Evolutionary conservation across 1,139 yeast species (phyloP).

Genomic region (Sugiyamaella xylanicola): DNA sequence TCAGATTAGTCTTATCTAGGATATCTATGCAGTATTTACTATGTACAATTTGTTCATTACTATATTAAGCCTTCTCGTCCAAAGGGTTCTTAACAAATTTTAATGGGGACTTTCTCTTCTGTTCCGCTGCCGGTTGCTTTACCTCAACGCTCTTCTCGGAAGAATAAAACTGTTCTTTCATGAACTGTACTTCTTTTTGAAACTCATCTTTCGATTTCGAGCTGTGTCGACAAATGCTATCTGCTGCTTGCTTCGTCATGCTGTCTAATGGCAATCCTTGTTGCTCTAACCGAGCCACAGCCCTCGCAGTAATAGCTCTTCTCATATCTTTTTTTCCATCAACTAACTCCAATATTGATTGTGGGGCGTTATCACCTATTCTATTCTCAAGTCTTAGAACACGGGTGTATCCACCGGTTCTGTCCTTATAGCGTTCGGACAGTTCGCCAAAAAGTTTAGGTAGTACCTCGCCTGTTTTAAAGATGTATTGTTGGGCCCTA

Average conservation of each 20-base stretch:
- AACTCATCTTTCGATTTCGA: constrained; percentile 56
- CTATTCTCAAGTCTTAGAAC: constrained; percentile 83
- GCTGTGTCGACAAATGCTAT: constrained; percentile 50
- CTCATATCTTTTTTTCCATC: constrained; percentile 77
- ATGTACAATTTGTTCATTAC: constrained; percentile 4
- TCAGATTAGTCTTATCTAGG: too few relatives aligned
- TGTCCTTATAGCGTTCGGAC: constrained; percentile 59
- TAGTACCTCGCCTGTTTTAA: constrained; percentile 48
- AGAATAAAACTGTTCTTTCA: constrained; percentile 60
- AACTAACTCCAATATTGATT: constrained; percentile 84
- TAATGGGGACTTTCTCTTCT: constrained; percentile 27
- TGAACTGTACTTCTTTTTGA: constrained; percentile 61
- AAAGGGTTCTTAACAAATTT: constrained; percentile 33
- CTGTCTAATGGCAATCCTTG: constrained; percentile 66
- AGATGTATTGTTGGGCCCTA: constrained; percentile 35
- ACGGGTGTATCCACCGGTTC: constrained; percentile 86
- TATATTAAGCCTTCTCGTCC: background rate
- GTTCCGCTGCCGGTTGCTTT: constrained; percentile 19
- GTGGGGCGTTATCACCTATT: constrained; percentile 88
- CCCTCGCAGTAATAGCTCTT: constrained; percentile 74
- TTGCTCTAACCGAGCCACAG: constrained; percentile 74
- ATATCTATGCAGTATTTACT: background rate
- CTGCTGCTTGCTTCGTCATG: constrained; percentile 59
- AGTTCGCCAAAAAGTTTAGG: constrained; percentile 69
- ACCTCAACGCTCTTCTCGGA: constrained; percentile 30